Conservation (phyloP, 2,329 filamentous ascomycete genomes). For the Colletotrichum brevisporum region DNA sequence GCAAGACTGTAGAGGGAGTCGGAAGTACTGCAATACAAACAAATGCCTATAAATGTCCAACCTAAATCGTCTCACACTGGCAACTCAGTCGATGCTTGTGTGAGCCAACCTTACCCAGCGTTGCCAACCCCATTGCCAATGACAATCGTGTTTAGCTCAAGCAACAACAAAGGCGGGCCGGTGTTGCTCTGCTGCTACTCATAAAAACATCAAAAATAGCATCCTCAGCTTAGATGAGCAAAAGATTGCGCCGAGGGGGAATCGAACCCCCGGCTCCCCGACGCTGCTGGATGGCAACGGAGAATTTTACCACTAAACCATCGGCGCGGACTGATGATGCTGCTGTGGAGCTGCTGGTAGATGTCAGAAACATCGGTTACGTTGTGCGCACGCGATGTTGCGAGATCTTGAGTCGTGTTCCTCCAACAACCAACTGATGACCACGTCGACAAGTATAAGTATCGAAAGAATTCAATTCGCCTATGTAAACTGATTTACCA, state of each 20-base stretch:
- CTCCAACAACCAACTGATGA: neutral
- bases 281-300: slow-evolving; percentile 37
- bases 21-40: neutral
- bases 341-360: accelerated
- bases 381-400: neutral
- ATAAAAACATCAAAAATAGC: neutral
- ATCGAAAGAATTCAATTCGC: neutral
- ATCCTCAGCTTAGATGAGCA: neutral
- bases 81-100: no score
- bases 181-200: no score
- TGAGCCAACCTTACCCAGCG: no score
- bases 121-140: no score
- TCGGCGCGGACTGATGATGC: slow-evolving; percentile 21
- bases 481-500: neutral
- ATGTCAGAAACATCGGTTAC: accelerated
- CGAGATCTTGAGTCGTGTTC: neutral
- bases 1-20: slow-evolving; percentile 9
- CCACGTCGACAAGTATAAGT: neutral
- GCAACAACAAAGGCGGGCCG: neutral
- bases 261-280: slow-evolving; percentile 33
- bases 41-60: neutral
- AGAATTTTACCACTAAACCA: slow-evolving; percentile 41
- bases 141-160: no score
- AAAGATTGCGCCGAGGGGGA: slow-evolving; percentile 23
- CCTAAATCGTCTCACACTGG: no score